A percentile compares a stretch with the other conserved stretches of the same genome.
Evolutionary conservation across 352 stramenopile species (phyloP).

Genomic region (Aphanomyces cochlioides): DNA sequence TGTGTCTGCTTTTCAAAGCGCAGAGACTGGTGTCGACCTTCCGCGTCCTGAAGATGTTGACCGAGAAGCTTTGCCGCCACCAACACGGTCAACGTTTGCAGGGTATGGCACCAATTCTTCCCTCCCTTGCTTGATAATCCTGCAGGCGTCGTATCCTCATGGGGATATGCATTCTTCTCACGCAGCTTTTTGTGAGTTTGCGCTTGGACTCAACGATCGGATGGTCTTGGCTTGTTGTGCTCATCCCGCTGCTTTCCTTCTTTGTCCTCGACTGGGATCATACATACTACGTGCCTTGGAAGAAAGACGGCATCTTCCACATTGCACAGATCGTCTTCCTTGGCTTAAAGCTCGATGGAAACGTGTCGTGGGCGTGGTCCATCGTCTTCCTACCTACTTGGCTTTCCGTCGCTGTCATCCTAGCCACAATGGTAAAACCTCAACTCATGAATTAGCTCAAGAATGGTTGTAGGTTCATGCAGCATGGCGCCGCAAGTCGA

Average conservation of each 20-base stretch:
- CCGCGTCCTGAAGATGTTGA: no score
- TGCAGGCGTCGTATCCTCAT: background rate
- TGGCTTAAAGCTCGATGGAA: constrained; percentile 15
- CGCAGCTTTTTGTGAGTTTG: background rate
- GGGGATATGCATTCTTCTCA: background rate
- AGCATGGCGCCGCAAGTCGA: no score
- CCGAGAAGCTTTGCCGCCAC: no score
- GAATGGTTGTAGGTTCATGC: no score
- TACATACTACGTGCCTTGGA: background rate
- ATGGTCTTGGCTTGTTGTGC: background rate
- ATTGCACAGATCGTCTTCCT: constrained; percentile 21
- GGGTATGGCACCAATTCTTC: no score
- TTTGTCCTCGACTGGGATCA: background rate
- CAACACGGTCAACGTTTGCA: no score
- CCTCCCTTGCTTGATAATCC: no score
- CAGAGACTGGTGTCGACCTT: no score
- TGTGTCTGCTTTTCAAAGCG: no score
- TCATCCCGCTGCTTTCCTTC: background rate
- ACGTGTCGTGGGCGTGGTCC: constrained; percentile 11
- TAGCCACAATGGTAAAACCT: constrained; percentile 1
- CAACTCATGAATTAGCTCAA: no score
- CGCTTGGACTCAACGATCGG: constrained; percentile 2
- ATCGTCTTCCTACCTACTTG: constrained; percentile 22
- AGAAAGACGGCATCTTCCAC: constrained; percentile 9
- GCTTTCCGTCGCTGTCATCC: background rate